Conservation (phyloP, 495 filamentous ascomycete species). For the Trichoderma erinaceum region DNA sequence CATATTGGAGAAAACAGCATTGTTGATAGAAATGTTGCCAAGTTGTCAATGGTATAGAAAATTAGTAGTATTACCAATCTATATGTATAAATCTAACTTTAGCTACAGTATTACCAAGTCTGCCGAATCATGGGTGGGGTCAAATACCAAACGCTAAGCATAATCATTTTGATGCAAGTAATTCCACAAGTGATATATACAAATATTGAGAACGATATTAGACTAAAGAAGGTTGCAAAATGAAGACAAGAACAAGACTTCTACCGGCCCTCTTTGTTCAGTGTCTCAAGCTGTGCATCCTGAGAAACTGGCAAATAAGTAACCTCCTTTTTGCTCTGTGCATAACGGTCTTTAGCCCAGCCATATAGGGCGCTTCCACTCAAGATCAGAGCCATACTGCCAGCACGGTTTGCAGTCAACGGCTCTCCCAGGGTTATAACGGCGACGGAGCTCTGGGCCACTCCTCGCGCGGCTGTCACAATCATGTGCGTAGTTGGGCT, state of each 20-base stretch:
- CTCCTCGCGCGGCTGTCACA: slow-evolving; percentile 22
- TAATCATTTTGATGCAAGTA: too few species aligned
- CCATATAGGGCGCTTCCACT: slow-evolving; percentile 22
- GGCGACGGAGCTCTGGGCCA: slow-evolving; percentile 22
- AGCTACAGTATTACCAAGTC: too few species aligned
- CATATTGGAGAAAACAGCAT: too few species aligned
- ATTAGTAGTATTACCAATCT: too few species aligned
- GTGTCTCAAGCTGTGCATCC: background rate
- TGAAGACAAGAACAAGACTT: background rate
- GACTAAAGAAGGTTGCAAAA: background rate
- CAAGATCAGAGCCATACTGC: slow-evolving; percentile 21
- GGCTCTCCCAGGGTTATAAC: slow-evolving; percentile 19
- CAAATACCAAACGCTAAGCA: too few species aligned
- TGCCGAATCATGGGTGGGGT: too few species aligned
- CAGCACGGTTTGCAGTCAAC: slow-evolving; percentile 18
- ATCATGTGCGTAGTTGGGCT: slow-evolving; percentile 25
- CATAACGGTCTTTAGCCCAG: slow-evolving; percentile 16
- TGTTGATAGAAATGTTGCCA: too few species aligned
- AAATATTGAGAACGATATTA: background rate
- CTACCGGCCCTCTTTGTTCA: background rate
- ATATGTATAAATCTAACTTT: too few species aligned
- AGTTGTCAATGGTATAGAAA: too few species aligned
- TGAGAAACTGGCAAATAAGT: slow-evolving; percentile 2
- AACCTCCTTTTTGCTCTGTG: slow-evolving; percentile 14
- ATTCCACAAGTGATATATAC: background rate